Evolutionary conservation across 768 basidiomycete genomes (phyloP), one percentile per base, ranked within the genome.

Genomic region (Mycena olivaceomarginata): DNA sequence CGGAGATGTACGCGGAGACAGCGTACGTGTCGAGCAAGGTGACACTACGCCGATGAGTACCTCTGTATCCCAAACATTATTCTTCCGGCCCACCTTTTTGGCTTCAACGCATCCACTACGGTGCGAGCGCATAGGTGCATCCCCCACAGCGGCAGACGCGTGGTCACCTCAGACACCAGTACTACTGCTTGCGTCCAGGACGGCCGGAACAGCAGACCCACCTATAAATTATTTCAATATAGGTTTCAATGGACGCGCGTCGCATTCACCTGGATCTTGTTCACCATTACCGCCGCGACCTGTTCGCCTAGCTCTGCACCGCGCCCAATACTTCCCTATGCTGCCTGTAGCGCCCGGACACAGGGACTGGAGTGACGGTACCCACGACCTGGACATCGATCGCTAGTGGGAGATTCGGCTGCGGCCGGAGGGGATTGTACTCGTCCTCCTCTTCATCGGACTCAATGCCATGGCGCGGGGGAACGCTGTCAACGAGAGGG

Each of bases 371-470:
- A 65, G 37, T 20, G 41, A 67, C 65, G 37, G 87, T 79, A 3
- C 89, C 89, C 11, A 85, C 76, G 72, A 92, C 81, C 75, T 87
- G 84, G 78, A 91, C 79, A 45, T 86, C 82, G 31, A 80, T 78
- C 77, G 76, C 70, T 65, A 81, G 78, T 74, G 63, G 6, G 12
- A 40, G 31, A 37, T 45, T 25, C 37, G 77, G 15, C 60, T 78
- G 74, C 10, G 80, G 59, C 22, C 82, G 79, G 4, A 88, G 82
- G 16, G 90, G 90, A 69, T 90, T 90, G 76, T 87, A 86, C 79
- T 93, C 92, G 67, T 94, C 93, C 76, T 91, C 89, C 75, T 93
- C 92, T n/a, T 93, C 92, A 75, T 94, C 93, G 5, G 92, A 93
- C 80, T 94, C 93, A 65, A 93, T 84, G 48, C 90, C 90, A 76